Conservation (phyloP, 805 yeast species). For the Barnettozyma salicaria region DNA sequence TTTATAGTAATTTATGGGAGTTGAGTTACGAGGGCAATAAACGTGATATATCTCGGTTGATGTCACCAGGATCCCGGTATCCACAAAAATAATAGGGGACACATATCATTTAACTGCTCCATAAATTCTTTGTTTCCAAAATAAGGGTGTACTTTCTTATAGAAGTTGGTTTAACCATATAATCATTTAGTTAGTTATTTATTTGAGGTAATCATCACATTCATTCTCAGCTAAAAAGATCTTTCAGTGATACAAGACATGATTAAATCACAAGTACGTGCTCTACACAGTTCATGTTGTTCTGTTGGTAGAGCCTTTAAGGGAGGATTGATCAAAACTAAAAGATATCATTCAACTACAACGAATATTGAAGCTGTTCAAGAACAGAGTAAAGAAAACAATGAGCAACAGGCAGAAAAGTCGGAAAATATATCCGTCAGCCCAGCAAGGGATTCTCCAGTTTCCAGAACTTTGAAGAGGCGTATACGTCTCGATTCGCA, state of each 20-base stretch:
- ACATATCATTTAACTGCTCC: no score
- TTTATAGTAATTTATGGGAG: no score
- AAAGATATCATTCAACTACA: slow-evolving; percentile 7
- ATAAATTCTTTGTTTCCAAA: neutral
- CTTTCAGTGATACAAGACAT: no score
- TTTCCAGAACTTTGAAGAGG: slow-evolving; percentile 3
- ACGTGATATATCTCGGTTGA: no score
- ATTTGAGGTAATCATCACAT: no score
- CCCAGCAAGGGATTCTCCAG: neutral
- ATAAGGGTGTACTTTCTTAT: neutral
- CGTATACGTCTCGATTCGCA: slow-evolving; percentile 7
- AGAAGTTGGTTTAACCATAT: no score
- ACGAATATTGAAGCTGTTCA: slow-evolving; percentile 5
- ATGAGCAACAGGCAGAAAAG: slow-evolving; percentile 3
- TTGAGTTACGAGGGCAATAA: no score
- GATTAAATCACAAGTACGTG: neutral
- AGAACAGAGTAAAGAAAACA: slow-evolving; percentile 6
- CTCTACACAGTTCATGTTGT: neutral
- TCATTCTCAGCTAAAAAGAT: no score
- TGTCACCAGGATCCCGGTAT: no score
- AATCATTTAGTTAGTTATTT: no score
- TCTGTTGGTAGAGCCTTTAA: slow-evolving; percentile 1
- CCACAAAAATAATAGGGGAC: no score
- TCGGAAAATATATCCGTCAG: neutral
- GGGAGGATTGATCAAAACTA: slow-evolving; percentile 1